Percentiles rank a stretch among this genome's conserved stretches.
Conservation (phyloP, 2,329 filamentous ascomycete species). For the Fusarium fracticaudum region DNA sequence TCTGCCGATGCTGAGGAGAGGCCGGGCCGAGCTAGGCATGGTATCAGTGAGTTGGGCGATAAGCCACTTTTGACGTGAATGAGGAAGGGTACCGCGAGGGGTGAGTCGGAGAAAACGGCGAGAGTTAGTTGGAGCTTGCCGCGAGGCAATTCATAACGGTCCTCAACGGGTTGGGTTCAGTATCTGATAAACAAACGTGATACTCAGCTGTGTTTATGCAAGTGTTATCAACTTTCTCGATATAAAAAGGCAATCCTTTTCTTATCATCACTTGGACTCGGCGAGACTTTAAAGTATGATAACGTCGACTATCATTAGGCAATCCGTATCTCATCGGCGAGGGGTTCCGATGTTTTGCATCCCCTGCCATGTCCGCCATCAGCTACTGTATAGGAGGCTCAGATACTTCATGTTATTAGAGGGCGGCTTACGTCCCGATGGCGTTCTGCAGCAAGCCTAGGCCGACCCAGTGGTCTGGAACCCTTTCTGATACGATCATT, state of each 20-base stretch:
- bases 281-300: neutral
- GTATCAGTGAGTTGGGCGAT: neutral
- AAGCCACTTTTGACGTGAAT: slow-evolving; percentile 2
- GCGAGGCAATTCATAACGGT: neutral
- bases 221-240: neutral
- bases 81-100: slow-evolving; percentile 13
- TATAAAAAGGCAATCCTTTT: neutral
- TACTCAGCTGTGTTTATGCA: neutral
- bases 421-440: neutral
- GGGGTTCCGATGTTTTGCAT: neutral
- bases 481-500: neutral
- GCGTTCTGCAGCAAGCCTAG: neutral
- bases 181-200: neutral
- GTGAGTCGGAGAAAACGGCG: neutral
- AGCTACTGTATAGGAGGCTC: neutral
- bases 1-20: neutral
- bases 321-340: neutral
- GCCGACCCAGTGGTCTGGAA: neutral
- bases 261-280: neutral
- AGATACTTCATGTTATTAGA: neutral
- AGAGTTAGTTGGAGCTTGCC: neutral
- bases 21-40: neutral
- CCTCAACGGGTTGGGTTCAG: neutral
- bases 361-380: neutral
- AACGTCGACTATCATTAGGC: neutral